Conservation (phyloP, 768 basidiomycete species). For the Agaricus sinodeliciosus region DNA sequence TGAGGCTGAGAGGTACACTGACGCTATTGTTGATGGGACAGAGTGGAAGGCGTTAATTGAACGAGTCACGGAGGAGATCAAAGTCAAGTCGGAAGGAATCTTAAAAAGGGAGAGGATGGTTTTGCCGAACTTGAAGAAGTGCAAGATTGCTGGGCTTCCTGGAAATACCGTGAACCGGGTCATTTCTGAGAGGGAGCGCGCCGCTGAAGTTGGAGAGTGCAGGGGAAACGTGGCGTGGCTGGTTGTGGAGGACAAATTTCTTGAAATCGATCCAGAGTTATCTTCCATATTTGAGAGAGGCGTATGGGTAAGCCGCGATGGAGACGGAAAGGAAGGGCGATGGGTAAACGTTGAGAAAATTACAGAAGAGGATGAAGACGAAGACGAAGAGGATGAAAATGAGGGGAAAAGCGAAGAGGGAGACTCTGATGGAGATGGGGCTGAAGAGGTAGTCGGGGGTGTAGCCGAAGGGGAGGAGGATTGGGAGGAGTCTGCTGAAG, state of each 20-base stretch:
- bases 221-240: conserved; percentile 25
- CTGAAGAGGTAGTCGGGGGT: conserved; percentile 2
- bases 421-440: conserved; percentile 16
- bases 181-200: conserved; percentile 5
- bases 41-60: conserved; percentile 8
- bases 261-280: conserved; percentile 26
- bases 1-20: conserved; percentile 22
- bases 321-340: conserved; percentile 11
- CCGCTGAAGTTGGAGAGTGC: conserved; percentile 7
- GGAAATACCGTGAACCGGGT: conserved; percentile 15
- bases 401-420: conserved; percentile 22
- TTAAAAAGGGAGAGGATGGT: conserved; percentile 11
- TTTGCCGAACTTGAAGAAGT: conserved; percentile 20
- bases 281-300: conserved; percentile 33
- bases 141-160: conserved; percentile 23
- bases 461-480: neutral
- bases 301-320: conserved; percentile 16
- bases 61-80: conserved; percentile 12
- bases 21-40: conserved; percentile 14
- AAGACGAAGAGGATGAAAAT: conserved; percentile 18
- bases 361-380: conserved; percentile 19
- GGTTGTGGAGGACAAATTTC: conserved; percentile 23
- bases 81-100: conserved; percentile 11
- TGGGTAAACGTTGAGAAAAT: conserved; percentile 23
- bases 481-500: conserved; percentile 1